Base-by-base conservation (phyloP, 2,329 filamentous ascomycete genomes). In the Pseudopithomyces chartarum region DNA sequence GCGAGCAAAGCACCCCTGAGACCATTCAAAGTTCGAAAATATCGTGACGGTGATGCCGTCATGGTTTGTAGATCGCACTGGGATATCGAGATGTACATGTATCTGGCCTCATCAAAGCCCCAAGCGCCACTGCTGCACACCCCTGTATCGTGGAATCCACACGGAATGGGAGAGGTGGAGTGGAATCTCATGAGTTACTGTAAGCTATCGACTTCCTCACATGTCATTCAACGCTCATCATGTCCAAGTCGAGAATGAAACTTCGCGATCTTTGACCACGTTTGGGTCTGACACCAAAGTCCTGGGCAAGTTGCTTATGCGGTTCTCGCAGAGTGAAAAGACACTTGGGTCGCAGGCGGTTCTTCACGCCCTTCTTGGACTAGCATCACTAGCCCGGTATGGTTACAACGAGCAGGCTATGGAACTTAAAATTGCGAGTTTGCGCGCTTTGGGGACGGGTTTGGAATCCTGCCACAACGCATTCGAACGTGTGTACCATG, bases 311-410 rank as follows among this genome's bases (percentile, higher is more conserved):
- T 6, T 48, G 5, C 57, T 62, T 19, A 46, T 62, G 40, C 43
- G 51, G 13, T 49, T 60, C n/a, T 54, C 57, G 17, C 47, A 48
- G 10, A 34, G 33, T 46, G 50, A 47, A 6, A 44, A 50, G 15
- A 55, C 59, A 39, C 44, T 47, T 4, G 58, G 55, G 22, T 34
- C 59, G 38, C 17, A 48, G 3, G 61, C 61, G 15, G 59, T 60
- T 3, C 40, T 64, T 38, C 38, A 57, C 15, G 20, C 52, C 4
- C 48, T 64, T 10, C 53, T 64, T 6, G 61, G 56, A 15, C 34
- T 61, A 11, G 52, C 59, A 32, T 62, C 56, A 2, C 44, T 64
- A 13, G 55, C 60, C 53, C 55, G 59, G 19, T 57, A 61, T 42
- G 59, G 61, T 22, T 22, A 56, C 20, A 55, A 62, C 12, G 26